Evolutionary conservation across 2,329 filamentous ascomycete species (phyloP).

Genomic region (Cercospora sp.): DNA sequence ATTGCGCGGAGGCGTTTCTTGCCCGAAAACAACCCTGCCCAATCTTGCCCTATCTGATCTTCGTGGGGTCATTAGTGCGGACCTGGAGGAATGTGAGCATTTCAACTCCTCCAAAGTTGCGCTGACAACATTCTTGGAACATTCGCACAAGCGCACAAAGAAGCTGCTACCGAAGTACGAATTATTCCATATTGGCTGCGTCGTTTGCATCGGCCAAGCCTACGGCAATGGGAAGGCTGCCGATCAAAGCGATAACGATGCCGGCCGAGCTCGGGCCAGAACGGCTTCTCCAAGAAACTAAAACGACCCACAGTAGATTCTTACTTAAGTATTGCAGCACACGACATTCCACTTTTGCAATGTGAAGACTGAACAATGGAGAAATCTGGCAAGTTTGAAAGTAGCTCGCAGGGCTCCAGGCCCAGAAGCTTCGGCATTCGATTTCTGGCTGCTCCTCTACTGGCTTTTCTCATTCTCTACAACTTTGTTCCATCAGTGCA

Average conservation of each 20-base stretch:
- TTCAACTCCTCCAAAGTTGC: neutral
- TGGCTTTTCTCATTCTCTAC: slow-evolving; percentile 26
- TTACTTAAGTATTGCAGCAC: slow-evolving; percentile 5
- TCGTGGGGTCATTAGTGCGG: neutral
- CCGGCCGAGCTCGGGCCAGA: neutral
- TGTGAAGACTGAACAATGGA: slow-evolving; percentile 4
- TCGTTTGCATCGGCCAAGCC: neutral
- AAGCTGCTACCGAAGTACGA: neutral
- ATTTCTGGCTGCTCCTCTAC: slow-evolving; percentile 21
- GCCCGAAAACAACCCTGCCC: neutral
- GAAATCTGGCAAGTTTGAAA: slow-evolving; percentile 7
- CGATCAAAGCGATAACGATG: slow-evolving; percentile 6
- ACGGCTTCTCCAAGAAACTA: slow-evolving; percentile 4
- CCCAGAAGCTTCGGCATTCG: slow-evolving; percentile 8
- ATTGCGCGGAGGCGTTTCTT: slow-evolving; percentile 1
- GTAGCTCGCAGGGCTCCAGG: neutral
- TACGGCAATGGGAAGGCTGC: slow-evolving; percentile 4
- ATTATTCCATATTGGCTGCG: neutral
- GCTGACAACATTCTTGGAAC: neutral
- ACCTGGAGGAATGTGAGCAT: neutral
- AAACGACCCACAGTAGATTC: neutral
- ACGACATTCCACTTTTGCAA: neutral
- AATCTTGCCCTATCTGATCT: slow-evolving; percentile 8
- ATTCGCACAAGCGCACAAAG: neutral
- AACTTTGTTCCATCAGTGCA: slow-evolving; percentile 25